phyloP scores from a whole-genome alignment of 768 basidiomycete genomes.

The Tulasnella sp. region DNA sequence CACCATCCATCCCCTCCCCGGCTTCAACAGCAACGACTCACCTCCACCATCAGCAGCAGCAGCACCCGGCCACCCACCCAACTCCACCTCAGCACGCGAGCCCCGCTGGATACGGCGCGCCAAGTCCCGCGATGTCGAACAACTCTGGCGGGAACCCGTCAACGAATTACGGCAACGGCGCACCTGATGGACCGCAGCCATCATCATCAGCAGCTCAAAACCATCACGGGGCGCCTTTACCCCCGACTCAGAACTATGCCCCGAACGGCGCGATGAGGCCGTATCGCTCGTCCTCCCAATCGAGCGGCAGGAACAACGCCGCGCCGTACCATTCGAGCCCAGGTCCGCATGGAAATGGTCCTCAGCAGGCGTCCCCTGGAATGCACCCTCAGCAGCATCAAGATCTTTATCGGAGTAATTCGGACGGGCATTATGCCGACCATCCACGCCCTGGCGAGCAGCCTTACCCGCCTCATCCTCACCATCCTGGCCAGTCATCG shows the following conservation, averaged over 20 bases:
- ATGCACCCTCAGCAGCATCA: conserved; percentile 22
- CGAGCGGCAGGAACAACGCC: background rate
- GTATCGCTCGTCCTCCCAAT: conserved; percentile 10
- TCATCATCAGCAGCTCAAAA: background rate
- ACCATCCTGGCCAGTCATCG: background rate
- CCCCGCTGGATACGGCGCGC: conserved; percentile 6
- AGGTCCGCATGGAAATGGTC: background rate
- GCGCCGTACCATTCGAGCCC: background rate
- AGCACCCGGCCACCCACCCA: background rate
- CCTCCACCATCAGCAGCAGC: background rate
- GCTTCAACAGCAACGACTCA: conserved; percentile 5
- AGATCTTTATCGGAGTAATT: conserved; percentile 18
- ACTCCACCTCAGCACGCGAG: conserved; percentile 14
- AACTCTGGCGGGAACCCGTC: conserved; percentile 9
- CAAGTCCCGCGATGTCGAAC: conserved; percentile 7
- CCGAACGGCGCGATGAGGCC: background rate
- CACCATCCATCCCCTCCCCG: conserved; percentile 9
- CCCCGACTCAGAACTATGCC: background rate
- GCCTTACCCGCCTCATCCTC: conserved; percentile 19
- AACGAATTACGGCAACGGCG: conserved; percentile 7
- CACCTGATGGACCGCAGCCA: background rate
- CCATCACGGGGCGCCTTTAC: background rate
- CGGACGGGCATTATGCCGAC: conserved; percentile 21
- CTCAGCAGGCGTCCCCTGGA: conserved; percentile 15
- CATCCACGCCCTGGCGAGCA: conserved; percentile 7